Evolutionary conservation across 164 flowering plant species (phyloP), one percentile per base, ranked within the genome.

Genomic region (Sedum album): DNA sequence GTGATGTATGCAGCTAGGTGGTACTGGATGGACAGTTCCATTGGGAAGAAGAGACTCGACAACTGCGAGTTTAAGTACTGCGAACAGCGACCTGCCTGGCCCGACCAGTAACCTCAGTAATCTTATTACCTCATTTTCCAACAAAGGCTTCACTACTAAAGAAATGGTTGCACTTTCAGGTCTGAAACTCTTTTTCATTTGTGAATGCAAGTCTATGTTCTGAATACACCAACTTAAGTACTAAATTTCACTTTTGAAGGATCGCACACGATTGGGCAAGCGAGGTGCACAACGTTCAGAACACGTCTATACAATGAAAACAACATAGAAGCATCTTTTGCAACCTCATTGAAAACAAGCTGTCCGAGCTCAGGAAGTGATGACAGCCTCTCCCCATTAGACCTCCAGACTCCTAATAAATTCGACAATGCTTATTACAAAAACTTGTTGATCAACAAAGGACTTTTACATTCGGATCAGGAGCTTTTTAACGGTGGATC

Each of bases 341-440:
- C 64, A 23, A 60, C 64, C 5, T 60, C 64, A 26, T 60, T 60
- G 20, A 21, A 60, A 20, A 26, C 11, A 15, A 60, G 35, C 10
- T 60, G 64, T 20, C 64, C 64, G 14, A 60, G 31, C 35, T 60
- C 64, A 1, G 64, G 64, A 60, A 31, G 64, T 60, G 64, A 60
- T 31, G 26, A 60, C 35, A 60, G 35, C 64, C 64, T 60, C 31
- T 21, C 64, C 31, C 8, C 30, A 14, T 31, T 60, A 14, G 64
- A 60, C 35, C 33, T 31, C 64, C 31, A 28, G 20, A 60, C 33
- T n/a, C 64, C 64, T 25, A 23, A 28, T 20, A 60, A 23, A 60
- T 60, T 60, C 35, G 64, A 60, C 64, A 60, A 60, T 23, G 64
- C 18, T 17, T 60, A 60, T 31, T 60, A 26, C 35, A 60, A 60